Evolutionary conservation across 768 basidiomycete genomes (phyloP), one percentile per base, ranked within the genome.

Genomic region (Psilocybe cyanescens): DNA sequence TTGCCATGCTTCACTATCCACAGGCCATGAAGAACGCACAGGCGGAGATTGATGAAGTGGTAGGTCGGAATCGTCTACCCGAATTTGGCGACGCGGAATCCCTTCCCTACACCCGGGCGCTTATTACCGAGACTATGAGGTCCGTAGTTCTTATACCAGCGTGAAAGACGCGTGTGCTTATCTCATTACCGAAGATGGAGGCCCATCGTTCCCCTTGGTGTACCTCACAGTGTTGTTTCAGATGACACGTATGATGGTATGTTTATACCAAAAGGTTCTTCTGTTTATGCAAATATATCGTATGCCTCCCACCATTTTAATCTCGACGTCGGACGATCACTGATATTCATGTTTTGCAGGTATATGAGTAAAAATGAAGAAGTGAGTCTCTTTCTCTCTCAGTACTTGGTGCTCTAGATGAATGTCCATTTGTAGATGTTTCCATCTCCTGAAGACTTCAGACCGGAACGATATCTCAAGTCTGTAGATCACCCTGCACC

Each of bases 211-310:
- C 71, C 73, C 4, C 60, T 67, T 5, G 75, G 71, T 5, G 68
- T 79, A 3, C 73, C 78, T 1, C 79, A 80, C 59, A 68, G 71
- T 19, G 62, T 70, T 7, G 72, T 64, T 31, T 65, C 68, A 29
- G 78, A 81, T 54, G 78, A 79, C 49, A 68, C 70, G 0, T 78
- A 81, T 58, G 58, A 76, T 0, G 75, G 72, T 1, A 75, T 73
- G 66, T 68, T 72, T 59, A 76, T 81, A n/a, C 78, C 78, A 3
- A 75, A 74, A 48, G 78, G 74, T 8, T 72, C 64, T n/a, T 65
- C 67, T 12, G 58, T 72, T 2, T 59, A 66, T 52, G 67, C 70
- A 2, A 72, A 70, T 48, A 52, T 72, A 37, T 70, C 66, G 71
- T 71, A 48, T 17, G 71, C 33, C 37, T 39, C 37, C 37, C 37